Evolutionary conservation across 2,329 filamentous ascomycete genomes (phyloP).

Genomic region (Hyphodiscus sp.): DNA sequence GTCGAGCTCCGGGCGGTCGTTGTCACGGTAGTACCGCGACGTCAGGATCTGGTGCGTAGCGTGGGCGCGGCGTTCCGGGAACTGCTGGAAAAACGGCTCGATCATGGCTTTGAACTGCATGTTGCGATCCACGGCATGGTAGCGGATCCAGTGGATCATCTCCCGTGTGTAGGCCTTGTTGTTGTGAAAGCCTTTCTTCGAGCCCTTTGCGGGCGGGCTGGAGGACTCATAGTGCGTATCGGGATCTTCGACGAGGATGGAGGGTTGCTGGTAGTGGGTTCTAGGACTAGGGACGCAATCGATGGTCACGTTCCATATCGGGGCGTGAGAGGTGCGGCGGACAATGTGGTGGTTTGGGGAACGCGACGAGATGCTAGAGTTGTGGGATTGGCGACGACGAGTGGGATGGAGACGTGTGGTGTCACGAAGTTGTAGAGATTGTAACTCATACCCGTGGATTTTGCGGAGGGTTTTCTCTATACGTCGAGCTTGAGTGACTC

Average conservation of each 20-base stretch:
- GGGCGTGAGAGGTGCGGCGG: not conserved
- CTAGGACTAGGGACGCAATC: not conserved
- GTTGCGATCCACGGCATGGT: slow-evolving; percentile 8
- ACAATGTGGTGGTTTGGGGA: not conserved
- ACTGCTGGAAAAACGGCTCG: not conserved
- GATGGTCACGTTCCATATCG: not conserved
- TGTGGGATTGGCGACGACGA: not conserved
- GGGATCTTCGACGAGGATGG: not conserved
- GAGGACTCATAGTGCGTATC: not conserved
- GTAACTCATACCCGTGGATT: not conserved
- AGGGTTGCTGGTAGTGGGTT: not conserved
- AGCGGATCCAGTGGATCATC: slow-evolving; percentile 10
- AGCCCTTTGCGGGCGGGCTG: not conserved
- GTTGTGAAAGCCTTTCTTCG: not conserved
- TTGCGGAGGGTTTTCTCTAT: not conserved
- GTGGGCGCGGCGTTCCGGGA: slow-evolving; percentile 2
- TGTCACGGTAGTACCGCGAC: slow-evolving; percentile 13
- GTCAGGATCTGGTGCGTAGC: slow-evolving; percentile 12
- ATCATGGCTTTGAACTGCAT: slow-evolving; percentile 2
- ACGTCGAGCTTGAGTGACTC: not conserved
- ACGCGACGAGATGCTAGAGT: not conserved
- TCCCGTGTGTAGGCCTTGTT: slow-evolving; percentile 10
- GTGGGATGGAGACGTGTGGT: not conserved
- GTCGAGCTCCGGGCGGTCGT: slow-evolving; percentile 3
- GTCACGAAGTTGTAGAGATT: not conserved